A percentile compares a stretch with the other conserved stretches of the same genome.
Evolutionary conservation across 1,284 basidiomycete genomes (phyloP).

Genomic region (Xerocomus tenax): DNA sequence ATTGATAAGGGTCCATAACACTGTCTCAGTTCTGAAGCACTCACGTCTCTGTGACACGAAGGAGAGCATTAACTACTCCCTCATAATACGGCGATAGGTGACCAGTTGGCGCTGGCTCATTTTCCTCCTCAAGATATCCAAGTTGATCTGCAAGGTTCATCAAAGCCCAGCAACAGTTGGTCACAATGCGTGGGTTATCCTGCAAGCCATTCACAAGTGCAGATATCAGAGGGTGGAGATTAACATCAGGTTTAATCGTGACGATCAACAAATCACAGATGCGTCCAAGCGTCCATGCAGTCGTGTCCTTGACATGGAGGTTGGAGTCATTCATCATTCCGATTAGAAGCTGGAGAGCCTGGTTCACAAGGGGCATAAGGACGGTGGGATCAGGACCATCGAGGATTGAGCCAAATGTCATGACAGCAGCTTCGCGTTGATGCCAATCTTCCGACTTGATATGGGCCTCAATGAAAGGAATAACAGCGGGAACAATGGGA

Average conservation of each 20-base stretch:
- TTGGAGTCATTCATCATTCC: conserved; percentile 90
- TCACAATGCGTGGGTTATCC: conserved; percentile 79
- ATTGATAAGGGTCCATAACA: conserved; percentile 11
- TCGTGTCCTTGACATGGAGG: conserved; percentile 89
- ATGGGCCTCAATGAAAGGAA: conserved; percentile 96
- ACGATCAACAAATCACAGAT: conserved; percentile 88
- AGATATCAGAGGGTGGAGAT: conserved; percentile 77
- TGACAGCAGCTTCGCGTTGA: conserved; percentile 91
- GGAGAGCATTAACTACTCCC: conserved; percentile 72
- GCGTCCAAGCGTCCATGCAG: conserved; percentile 94
- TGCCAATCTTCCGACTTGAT: conserved; percentile 93
- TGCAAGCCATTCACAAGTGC: conserved; percentile 78
- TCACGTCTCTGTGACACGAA: conserved; percentile 80
- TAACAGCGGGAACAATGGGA: conserved; percentile 83
- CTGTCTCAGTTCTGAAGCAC: conserved; percentile 20
- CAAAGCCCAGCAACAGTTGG: conserved; percentile 94
- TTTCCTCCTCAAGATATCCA: conserved; percentile 56
- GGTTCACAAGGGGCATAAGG: conserved; percentile 85
- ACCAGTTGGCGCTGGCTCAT: conserved; percentile 39
- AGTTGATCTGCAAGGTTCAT: conserved; percentile 91
- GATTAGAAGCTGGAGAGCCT: conserved; percentile 90
- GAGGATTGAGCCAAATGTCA: conserved; percentile 96
- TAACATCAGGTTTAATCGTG: conserved; percentile 84
- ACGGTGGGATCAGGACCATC: conserved; percentile 88
- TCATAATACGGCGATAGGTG: conserved; percentile 88